Percentiles rank a stretch among this genome's conserved stretches.
These are phyloP conservation scores for Loxodes magnus DNA, from an alignment of 73 alveolate genomes.

Conservation along the genomic window DNA sequence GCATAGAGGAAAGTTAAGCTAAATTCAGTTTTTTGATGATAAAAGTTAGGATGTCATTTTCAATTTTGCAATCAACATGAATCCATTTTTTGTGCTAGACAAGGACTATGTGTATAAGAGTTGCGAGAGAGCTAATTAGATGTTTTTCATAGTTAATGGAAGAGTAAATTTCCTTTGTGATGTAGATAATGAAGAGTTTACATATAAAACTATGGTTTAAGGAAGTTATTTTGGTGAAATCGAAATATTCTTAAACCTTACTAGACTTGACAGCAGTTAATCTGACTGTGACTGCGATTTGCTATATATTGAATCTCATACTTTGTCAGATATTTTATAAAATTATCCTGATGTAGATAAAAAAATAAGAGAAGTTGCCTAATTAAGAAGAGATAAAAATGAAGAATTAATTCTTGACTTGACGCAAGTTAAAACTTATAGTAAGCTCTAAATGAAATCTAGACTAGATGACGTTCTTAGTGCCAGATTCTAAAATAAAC, in stretches of 20 bases:
- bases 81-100: not conserved
- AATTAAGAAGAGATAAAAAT: not conserved
- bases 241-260: conserved; percentile 16
- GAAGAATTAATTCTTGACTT: too few relatives aligned
- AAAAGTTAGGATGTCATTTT: conserved; percentile 9
- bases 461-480: too few relatives aligned
- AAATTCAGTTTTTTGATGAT: conserved; percentile 14
- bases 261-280: conserved; percentile 10
- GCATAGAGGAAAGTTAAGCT: conserved; percentile 12
- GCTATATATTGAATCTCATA: not conserved
- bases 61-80: conserved; percentile 13
- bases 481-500: too few relatives aligned
- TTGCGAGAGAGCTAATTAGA: conserved; percentile 20
- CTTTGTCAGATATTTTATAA: not conserved
- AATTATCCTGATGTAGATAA: conserved; percentile 2
- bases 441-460: too few relatives aligned
- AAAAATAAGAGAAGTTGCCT: not conserved
- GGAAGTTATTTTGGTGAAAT: conserved; percentile 35
- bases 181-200: conserved; percentile 14
- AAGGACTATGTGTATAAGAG: conserved; percentile 16
- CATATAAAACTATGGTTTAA: conserved; percentile 17
- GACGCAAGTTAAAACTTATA: too few relatives aligned
- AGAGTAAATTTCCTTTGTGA: conserved; percentile 17
- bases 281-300: not conserved
- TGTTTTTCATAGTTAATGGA: conserved; percentile 21